These are phyloP conservation scores for Geranium incanum DNA, from an alignment of 441 rosid species.

Conservation along the genomic window DNA sequence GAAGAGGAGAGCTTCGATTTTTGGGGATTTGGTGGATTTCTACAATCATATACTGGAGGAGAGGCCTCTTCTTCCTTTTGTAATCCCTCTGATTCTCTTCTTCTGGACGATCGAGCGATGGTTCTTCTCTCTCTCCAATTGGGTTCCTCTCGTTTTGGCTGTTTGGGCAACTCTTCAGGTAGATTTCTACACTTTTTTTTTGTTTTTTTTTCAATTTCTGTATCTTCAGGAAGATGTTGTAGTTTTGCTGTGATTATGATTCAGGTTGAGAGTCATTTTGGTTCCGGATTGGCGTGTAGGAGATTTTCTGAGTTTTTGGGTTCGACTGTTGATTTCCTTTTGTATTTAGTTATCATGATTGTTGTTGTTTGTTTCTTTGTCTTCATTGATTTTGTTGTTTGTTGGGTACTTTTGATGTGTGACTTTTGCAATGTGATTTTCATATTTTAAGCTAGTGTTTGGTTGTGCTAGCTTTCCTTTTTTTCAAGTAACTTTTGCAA, in stretches of 20 bases:
- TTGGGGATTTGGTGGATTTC: slow-evolving; percentile 43
- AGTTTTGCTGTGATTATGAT: background rate
- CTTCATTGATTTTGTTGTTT: background rate
- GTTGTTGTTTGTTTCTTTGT: background rate
- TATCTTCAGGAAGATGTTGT: background rate
- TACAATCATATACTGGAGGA: slow-evolving; percentile 43
- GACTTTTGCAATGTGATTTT: background rate
- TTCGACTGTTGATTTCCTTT: background rate
- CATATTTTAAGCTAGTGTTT: background rate
- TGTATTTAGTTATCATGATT: background rate
- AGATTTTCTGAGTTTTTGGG: background rate
- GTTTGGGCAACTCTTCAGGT: slow-evolving; percentile 93
- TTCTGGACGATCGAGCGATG: slow-evolving; percentile 83
- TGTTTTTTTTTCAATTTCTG: background rate
- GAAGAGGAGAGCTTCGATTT: slow-evolving; percentile 31
- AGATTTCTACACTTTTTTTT: background rate
- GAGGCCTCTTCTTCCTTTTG: slow-evolving; percentile 50
- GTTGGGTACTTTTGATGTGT: background rate
- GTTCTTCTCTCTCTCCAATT: slow-evolving; percentile 75
- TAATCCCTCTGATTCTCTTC: slow-evolving; percentile 52
- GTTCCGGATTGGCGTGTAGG: background rate
- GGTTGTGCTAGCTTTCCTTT: background rate
- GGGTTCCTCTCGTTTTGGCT: slow-evolving; percentile 83
- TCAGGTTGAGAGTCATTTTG: background rate
- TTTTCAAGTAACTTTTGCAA: background rate